Base-by-base conservation (phyloP, 2,329 filamentous ascomycete species). In the Meredithiella fracta region DNA sequence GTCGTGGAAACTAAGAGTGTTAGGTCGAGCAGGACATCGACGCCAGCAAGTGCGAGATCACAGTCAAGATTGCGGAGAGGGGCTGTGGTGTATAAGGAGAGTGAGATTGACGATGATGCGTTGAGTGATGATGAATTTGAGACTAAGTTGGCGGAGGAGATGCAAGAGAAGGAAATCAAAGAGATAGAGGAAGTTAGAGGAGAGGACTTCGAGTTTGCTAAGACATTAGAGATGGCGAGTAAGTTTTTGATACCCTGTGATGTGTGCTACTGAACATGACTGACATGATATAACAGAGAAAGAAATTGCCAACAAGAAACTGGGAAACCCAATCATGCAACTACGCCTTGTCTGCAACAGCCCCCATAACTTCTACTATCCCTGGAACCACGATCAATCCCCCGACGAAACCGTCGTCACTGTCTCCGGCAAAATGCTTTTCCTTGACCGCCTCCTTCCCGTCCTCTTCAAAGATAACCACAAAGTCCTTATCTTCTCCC, bases 291-390 rank as follows among this genome's bases (percentile, higher is more conserved):
- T 8, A 7, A 23, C 7, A 49, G 44, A 91, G 66, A 83, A 86
- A 55, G 87, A 96, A 66, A 86, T 97, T n/a, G 74, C 82, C 2
- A 79, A 80, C 47, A 97, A 97, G 71, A 96, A 94, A 64, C 75
- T 97, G 1, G 90, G 92, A 50, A 98, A 98, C 62, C 86, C 89
- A 0, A 70, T 97, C 20, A 88, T 95, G 74, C 92, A 98, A 66
- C 79, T 95, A 2, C 85, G 92, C 0, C 77, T 96, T 0, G 88
- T 87, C 9, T 97, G 92, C 68, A 95, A 98, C 67, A 87, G 82
- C 0, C 92, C 92, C 0, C 90, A 96, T 68, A 94, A 96, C 65
- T 97, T 98, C 67, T 97, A 94, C 69, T 94, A 89, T 65, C 91
- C 92, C 0, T 97, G 91, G 78, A 72, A 73, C 4, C 74, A 78